Evolutionary conservation across 1,139 yeast species (phyloP).

Genomic region (Nakaseomyces kungkrabaensis): DNA sequence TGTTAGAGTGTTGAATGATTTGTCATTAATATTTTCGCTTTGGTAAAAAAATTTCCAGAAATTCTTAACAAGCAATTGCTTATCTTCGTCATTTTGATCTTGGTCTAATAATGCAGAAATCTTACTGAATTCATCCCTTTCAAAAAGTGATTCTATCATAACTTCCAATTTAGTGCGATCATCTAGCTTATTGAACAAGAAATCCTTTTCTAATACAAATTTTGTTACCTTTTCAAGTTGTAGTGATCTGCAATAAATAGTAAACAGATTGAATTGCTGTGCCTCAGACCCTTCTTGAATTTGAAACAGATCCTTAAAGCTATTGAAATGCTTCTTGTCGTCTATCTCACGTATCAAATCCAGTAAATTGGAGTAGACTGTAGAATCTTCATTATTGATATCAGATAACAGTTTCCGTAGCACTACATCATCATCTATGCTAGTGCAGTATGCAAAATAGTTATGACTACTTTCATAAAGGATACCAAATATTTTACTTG

Average conservation of each 20-base stretch:
- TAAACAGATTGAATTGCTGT: constrained; percentile 1
- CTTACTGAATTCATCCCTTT: constrained; percentile 18
- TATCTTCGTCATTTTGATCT: constrained; percentile 15
- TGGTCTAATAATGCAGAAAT: constrained; percentile 11
- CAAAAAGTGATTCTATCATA: constrained; percentile 18
- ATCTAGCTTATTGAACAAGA: constrained; percentile 13
- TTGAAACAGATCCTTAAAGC: not conserved
- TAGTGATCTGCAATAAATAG: not conserved
- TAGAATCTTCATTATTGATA: not conserved
- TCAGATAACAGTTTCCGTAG: not conserved
- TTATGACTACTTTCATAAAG: not conserved
- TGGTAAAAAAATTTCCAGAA: constrained; percentile 48
- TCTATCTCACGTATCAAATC: not conserved
- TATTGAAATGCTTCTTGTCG: not conserved
- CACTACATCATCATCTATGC: not conserved
- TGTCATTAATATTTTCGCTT: not conserved
- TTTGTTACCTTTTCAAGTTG: not conserved
- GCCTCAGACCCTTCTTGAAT: constrained; percentile 4
- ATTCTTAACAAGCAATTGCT: constrained; percentile 27
- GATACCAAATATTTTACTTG: not conserved
- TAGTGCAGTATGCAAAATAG: not conserved
- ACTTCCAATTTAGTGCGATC: constrained; percentile 11
- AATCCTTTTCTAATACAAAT: not conserved
- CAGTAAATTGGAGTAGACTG: not conserved
- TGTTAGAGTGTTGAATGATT: constrained; percentile 33